A percentile compares a stretch with the other conserved stretches of the same genome.
Conservation (phyloP, 2,329 filamentous ascomycete species). For the Phyllachora maydis region DNA sequence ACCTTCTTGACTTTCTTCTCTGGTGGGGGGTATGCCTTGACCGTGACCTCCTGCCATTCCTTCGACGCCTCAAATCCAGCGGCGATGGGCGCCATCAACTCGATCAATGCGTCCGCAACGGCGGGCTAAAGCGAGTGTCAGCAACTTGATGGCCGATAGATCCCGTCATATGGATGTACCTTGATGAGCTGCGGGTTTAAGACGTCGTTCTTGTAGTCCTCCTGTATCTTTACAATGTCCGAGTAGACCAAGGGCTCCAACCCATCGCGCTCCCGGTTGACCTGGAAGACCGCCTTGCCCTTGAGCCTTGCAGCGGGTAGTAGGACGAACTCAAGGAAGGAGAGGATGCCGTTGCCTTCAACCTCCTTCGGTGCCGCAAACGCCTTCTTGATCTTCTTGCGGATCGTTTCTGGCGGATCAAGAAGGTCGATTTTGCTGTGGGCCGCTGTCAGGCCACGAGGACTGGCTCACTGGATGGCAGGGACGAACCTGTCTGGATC, state of each 20-base stretch:
- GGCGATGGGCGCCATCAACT: slow-evolving; percentile 60
- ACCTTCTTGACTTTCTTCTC: slow-evolving; percentile 52
- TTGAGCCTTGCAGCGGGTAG: slow-evolving; percentile 54
- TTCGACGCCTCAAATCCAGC: slow-evolving; percentile 45
- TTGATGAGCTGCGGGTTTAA: too few relatives aligned
- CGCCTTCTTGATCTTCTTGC: slow-evolving; percentile 75
- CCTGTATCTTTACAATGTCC: slow-evolving; percentile 51
- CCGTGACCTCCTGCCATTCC: slow-evolving; percentile 63
- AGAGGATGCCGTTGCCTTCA: slow-evolving; percentile 72
- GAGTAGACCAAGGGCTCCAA: slow-evolving; percentile 61
- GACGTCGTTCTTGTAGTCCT: slow-evolving; percentile 63
- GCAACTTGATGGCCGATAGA: too few relatives aligned
- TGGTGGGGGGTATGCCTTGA: slow-evolving; percentile 63
- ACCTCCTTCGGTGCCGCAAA: slow-evolving; percentile 54
- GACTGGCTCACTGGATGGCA: too few relatives aligned
- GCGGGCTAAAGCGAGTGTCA: too few relatives aligned
- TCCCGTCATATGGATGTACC: too few relatives aligned
- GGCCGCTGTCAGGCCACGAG: slow-evolving; percentile 5
- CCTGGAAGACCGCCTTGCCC: slow-evolving; percentile 41
- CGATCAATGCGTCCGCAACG: slow-evolving; percentile 50
- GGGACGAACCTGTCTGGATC: slow-evolving; percentile 41
- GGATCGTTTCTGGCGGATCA: slow-evolving; percentile 60
- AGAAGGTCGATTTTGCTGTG: slow-evolving; percentile 82
- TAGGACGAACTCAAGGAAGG: slow-evolving; percentile 73
- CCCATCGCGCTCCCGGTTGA: slow-evolving; percentile 42